These are phyloP conservation scores for Zymoseptoria tritici DNA, from an alignment of 2,329 filamentous ascomycete genomes.

Conservation along the genomic window DNA sequence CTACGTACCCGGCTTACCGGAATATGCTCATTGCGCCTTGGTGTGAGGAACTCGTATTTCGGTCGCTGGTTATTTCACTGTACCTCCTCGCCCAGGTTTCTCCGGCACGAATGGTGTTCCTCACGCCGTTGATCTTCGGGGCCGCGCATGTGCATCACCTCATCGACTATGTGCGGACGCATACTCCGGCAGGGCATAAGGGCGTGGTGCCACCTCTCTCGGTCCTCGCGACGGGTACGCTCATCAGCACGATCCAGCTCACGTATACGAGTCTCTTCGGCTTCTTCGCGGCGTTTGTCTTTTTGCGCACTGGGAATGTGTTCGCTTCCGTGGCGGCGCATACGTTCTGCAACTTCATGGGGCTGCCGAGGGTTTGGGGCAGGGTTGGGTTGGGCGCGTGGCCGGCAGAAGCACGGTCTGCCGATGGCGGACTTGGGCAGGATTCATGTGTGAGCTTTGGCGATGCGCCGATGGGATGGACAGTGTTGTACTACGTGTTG, in stretches of 20 bases:
- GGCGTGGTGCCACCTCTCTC: conserved; percentile 7
- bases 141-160: conserved; percentile 92
- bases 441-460: not conserved
- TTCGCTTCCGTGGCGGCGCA: conserved; percentile 70
- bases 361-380: conserved; percentile 80
- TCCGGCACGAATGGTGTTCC: conserved; percentile 58
- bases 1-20: conserved; percentile 74
- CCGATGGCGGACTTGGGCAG: not conserved
- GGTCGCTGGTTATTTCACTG: conserved; percentile 75
- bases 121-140: conserved; percentile 83
- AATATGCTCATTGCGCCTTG: conserved; percentile 79
- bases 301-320: conserved; percentile 75
- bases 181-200: conserved; percentile 47
- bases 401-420: not conserved
- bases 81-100: conserved; percentile 62
- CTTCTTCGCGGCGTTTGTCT: conserved; percentile 85
- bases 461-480: conserved; percentile 49
- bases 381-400: conserved; percentile 44
- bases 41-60: conserved; percentile 91
- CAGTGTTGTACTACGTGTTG: conserved; percentile 68
- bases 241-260: conserved; percentile 76
- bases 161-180: conserved; percentile 81
- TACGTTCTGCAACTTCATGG: conserved; percentile 87
- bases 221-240: conserved; percentile 35
- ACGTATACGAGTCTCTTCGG: conserved; percentile 89